A percentile compares a stretch with the other conserved stretches of the same genome.
phyloP scores from a whole-genome alignment of 2,329 filamentous ascomycete species.

The Xylariaceae sp. region DNA sequence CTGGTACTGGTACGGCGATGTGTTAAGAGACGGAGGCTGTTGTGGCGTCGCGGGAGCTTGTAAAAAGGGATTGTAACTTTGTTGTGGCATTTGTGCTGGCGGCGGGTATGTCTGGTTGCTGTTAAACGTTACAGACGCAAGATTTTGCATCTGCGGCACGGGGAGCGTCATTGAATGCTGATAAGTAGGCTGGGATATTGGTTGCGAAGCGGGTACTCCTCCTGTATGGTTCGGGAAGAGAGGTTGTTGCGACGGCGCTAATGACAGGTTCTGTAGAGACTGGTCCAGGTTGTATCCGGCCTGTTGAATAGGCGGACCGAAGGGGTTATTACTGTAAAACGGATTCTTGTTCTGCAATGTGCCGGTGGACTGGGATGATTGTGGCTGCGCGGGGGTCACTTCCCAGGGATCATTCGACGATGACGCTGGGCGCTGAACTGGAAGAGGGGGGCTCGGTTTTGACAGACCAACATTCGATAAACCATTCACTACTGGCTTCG shows the following conservation, averaged over 20 bases:
- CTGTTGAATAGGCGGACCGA: conserved; percentile 50
- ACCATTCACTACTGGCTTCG: conserved; percentile 30
- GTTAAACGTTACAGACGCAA: conserved; percentile 39
- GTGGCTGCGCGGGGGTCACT: conserved; percentile 50
- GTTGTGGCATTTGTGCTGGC: conserved; percentile 36
- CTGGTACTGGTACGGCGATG: conserved; percentile 27
- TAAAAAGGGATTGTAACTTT: conserved; percentile 53
- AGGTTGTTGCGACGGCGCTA: conserved; percentile 54
- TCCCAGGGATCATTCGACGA: conserved; percentile 66
- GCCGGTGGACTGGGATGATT: conserved; percentile 63
- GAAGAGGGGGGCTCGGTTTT: conserved; percentile 28
- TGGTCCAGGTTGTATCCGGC: conserved; percentile 51
- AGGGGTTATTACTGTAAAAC: conserved; percentile 65
- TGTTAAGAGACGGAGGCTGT: conserved; percentile 30
- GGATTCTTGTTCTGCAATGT: conserved; percentile 56
- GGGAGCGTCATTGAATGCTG: conserved; percentile 44
- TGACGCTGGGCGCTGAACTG: conserved; percentile 36
- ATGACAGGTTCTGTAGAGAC: conserved; percentile 70
- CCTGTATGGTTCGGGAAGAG: conserved; percentile 75
- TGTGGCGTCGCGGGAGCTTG: conserved; percentile 32
- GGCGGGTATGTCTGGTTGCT: conserved; percentile 43
- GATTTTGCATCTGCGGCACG: conserved; percentile 41
- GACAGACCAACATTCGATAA: conserved; percentile 18
- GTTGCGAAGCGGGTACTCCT: conserved; percentile 46
- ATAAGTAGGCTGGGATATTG: conserved; percentile 40